Conservation (phyloP, 495 filamentous ascomycete genomes). For the Pyrenopolyporus hunteri region DNA sequence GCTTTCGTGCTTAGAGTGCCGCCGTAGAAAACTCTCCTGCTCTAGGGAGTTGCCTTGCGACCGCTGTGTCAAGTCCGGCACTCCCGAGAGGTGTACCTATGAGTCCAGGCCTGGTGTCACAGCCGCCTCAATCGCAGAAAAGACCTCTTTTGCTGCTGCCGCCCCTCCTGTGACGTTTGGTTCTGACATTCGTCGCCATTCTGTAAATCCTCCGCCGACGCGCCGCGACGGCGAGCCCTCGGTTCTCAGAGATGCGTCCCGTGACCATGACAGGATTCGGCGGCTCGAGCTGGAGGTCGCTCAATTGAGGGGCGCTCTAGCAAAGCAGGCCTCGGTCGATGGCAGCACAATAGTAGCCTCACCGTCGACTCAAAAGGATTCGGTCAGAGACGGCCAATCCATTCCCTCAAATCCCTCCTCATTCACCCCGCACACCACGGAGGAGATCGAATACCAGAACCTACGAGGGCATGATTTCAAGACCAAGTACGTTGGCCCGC, state of each 20-base stretch:
- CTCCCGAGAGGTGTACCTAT: conserved; percentile 55
- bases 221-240: conserved; percentile 28
- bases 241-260: conserved; percentile 31
- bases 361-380: conserved; percentile 41
- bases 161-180: conserved; percentile 15
- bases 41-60: conserved; percentile 59
- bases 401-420: conserved; percentile 29
- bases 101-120: conserved; percentile 51
- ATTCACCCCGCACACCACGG: conserved; percentile 29
- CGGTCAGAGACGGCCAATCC: conserved; percentile 33
- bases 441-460: conserved; percentile 36
- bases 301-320: conserved; percentile 51
- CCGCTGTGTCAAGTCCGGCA: conserved; percentile 58
- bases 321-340: conserved; percentile 47
- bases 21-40: conserved; percentile 57
- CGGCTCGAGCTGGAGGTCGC: conserved; percentile 56
- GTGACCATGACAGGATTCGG: conserved; percentile 55
- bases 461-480: conserved; percentile 48
- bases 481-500: conserved; percentile 56
- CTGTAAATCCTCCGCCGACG: conserved; percentile 34
- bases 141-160: conserved; percentile 8
- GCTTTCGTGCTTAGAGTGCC: conserved; percentile 58
- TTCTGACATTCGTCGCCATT: conserved; percentile 29
- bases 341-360: conserved; percentile 44
- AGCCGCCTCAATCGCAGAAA: conserved; percentile 13